Base-by-base conservation (phyloP, 306 rosid species). In the Hylodesmum podocarpum region DNA sequence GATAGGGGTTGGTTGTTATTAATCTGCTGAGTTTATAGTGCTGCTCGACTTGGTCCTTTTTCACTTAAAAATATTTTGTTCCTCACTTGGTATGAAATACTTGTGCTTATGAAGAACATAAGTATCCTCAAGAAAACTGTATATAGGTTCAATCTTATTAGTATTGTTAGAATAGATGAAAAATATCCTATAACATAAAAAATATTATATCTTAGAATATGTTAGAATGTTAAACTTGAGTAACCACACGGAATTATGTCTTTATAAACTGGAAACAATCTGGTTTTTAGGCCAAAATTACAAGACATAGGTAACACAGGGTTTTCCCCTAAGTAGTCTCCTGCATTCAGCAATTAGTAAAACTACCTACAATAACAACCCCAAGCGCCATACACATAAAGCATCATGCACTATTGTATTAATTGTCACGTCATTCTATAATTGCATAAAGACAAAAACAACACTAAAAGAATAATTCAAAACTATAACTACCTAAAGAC, bases 1-100 rank as follows among this genome's bases (percentile, higher is more conserved):
- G 19, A 70, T 39, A 10, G 41, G 22, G 28, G 61, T 57, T 2
- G 53, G 10, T 49, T 44, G n/a, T n/a, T n/a, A n/a, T n/a, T n/a
- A n/a, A n/a, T n/a, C n/a, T n/a, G n/a, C n/a, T 53, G 15, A 63
- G 39, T 5, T 28, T 34, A 58, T 71, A 14, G 8, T 5, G 54
- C 77, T 78, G 33, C 39, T 50, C 25, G 46, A 75, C 37, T 77
- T 58, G 43, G 55, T 77, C 58, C 39, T 77, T 44, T 36, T 29
- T 77, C 31, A n/a, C 46, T 76, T 54, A 15, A 75, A 53, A 31
- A 49, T 37, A 58, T 47, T 73, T 55, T 72, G 57, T 36, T 61
- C 65, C 70, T 78, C 66, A 21, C 15, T 65, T 72, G 31, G 28
- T 57, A 27, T 27, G 55, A n/a, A 54, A 71, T 43, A 16, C 29